Evolutionary conservation across 805 yeast genomes (phyloP).

Genomic region (Candida broadrunensis): DNA sequence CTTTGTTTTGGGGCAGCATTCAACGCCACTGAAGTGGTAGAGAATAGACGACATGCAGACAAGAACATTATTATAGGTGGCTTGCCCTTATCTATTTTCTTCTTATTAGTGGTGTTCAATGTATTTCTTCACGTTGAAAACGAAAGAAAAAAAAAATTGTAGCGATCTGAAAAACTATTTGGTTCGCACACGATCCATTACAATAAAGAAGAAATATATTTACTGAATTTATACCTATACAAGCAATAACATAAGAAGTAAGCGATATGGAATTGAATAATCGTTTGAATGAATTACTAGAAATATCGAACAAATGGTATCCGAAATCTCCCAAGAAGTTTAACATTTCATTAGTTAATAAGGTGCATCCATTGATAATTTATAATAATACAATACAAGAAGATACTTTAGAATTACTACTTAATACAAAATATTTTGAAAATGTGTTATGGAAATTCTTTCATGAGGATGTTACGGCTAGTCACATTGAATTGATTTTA

Average conservation of each 20-base stretch:
- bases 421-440: slow-evolving; percentile 17
- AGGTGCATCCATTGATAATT: slow-evolving; percentile 9
- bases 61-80: background rate
- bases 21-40: slow-evolving; percentile 9
- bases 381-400: background rate
- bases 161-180: background rate
- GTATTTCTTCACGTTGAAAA: too few relatives aligned
- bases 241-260: too few relatives aligned
- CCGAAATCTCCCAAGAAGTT: slow-evolving; percentile 16
- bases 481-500: slow-evolving; percentile 37
- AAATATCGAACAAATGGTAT: slow-evolving; percentile 10
- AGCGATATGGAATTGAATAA: too few relatives aligned
- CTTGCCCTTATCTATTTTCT: too few relatives aligned
- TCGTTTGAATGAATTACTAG: too few relatives aligned
- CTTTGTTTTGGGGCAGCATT: slow-evolving; percentile 4
- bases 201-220: background rate
- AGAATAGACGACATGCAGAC: slow-evolving; percentile 12
- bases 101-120: too few relatives aligned
- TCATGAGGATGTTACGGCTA: slow-evolving; percentile 35
- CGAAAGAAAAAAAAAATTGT: too few relatives aligned
- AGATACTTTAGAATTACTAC: background rate
- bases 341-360: slow-evolving; percentile 9
- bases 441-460: slow-evolving; percentile 41
- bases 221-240: too few relatives aligned
- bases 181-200: background rate